phyloP scores from a whole-genome alignment of 805 yeast genomes.

The Wickerhamomyces queroliae region DNA sequence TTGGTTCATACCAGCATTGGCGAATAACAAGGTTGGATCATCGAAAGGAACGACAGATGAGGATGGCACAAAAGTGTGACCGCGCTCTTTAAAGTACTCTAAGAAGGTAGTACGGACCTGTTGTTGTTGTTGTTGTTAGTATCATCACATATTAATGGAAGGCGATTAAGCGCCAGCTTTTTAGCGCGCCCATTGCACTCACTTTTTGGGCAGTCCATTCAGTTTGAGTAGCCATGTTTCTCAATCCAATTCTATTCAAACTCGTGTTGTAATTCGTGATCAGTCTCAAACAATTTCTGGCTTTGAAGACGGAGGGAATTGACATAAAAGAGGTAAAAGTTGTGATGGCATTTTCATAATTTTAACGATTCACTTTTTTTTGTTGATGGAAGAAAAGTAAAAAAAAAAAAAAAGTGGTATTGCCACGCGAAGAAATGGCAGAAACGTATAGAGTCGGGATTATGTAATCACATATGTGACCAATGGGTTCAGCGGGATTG shows the following conservation, averaged over 20 bases:
- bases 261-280: constrained; percentile 3
- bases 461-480: too few relatives aligned
- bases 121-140: constrained; percentile 1
- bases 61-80: constrained; percentile 82
- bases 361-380: background rate
- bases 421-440: too few relatives aligned
- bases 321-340: background rate
- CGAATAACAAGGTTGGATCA: constrained; percentile 93
- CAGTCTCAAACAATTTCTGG: constrained; percentile 7
- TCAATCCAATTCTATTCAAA: constrained; percentile 7
- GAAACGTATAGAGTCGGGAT: too few relatives aligned
- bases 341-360: background rate
- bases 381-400: background rate
- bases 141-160: background rate
- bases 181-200: constrained; percentile 2
- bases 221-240: constrained; percentile 24
- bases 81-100: constrained; percentile 63
- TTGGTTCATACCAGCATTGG: constrained; percentile 99
- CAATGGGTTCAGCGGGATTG: too few relatives aligned
- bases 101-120: constrained; percentile 80
- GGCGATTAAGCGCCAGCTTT: background rate
- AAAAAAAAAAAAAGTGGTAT: too few relatives aligned
- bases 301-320: constrained; percentile 1
- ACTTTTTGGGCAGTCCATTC: constrained; percentile 24
- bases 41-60: constrained; percentile 96